A percentile compares a stretch with the other conserved stretches of the same genome.
These are phyloP conservation scores for Boletus rubescentipes DNA, from an alignment of 768 basidiomycete species.

Conservation along the genomic window DNA sequence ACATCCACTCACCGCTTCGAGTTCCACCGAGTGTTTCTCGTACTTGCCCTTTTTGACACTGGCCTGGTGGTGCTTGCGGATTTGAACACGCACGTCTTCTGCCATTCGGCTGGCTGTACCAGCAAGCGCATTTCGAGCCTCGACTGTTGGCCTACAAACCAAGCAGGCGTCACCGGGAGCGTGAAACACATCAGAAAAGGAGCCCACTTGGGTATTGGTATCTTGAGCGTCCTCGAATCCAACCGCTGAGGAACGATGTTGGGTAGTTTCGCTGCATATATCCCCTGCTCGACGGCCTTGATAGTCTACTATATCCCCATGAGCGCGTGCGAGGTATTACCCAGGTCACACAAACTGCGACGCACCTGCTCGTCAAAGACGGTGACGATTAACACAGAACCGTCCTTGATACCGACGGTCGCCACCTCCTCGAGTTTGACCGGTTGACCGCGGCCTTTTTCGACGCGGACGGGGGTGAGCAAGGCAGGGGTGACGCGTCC, in stretches of 20 bases:
- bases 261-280: conserved; percentile 75
- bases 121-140: conserved; percentile 59
- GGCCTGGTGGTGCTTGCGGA: conserved; percentile 67
- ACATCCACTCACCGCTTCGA: conserved; percentile 52
- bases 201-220: conserved; percentile 76
- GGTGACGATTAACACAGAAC: conserved; percentile 68
- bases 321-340: conserved; percentile 5
- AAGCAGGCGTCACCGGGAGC: not conserved
- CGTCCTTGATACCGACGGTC: conserved; percentile 79
- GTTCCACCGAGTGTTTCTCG: conserved; percentile 63
- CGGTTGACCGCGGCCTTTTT: conserved; percentile 38
- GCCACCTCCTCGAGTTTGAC: conserved; percentile 67
- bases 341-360: not conserved
- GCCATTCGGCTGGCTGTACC: conserved; percentile 59
- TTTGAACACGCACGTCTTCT: conserved; percentile 73
- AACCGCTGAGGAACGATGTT: conserved; percentile 68
- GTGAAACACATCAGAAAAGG: not conserved
- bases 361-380: conserved; percentile 78
- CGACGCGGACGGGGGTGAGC: conserved; percentile 66
- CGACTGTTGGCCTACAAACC: conserved; percentile 66
- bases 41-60: conserved; percentile 70
- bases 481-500: conserved; percentile 77
- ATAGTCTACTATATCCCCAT: conserved; percentile 53
- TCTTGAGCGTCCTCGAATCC: conserved; percentile 70
- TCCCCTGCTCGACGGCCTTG: conserved; percentile 71